Percentiles rank a stretch among this genome's conserved stretches.
These are phyloP conservation scores for Leucaena leucocephala DNA, from an alignment of 306 rosid genomes.

Conservation along the genomic window DNA sequence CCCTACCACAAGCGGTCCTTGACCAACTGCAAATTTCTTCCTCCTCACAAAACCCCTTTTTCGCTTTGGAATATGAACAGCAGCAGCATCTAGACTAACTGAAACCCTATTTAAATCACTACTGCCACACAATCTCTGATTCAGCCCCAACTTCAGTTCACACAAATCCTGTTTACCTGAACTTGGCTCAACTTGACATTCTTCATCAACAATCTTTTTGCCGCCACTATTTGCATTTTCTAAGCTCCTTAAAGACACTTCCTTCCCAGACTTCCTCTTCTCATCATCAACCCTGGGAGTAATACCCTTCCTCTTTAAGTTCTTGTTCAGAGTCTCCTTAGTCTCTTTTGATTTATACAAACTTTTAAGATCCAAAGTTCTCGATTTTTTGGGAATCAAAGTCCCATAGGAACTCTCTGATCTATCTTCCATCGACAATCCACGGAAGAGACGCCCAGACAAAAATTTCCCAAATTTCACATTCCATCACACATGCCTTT, in stretches of 20 bases:
- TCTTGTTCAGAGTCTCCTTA: constrained; percentile 40
- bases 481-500: constrained; percentile 66
- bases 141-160: constrained; percentile 41
- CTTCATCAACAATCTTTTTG: constrained; percentile 53
- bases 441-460: constrained; percentile 52
- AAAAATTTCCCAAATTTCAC: constrained; percentile 58
- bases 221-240: constrained; percentile 52
- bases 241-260: constrained; percentile 65
- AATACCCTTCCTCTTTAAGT: constrained; percentile 55
- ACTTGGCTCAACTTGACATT: constrained; percentile 38
- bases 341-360: constrained; percentile 51
- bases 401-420: constrained; percentile 59
- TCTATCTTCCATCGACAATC: constrained; percentile 75
- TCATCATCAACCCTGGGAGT: constrained; percentile 46
- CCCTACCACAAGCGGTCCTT: constrained; percentile 37
- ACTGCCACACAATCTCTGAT: constrained; percentile 46
- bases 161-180: constrained; percentile 49
- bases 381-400: constrained; percentile 59
- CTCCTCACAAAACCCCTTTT: constrained; percentile 68
- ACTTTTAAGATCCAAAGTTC: constrained; percentile 80
- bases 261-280: constrained; percentile 55
- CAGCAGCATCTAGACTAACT: constrained; percentile 50
- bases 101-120: constrained; percentile 45
- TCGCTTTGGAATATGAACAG: constrained; percentile 67
- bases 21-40: constrained; percentile 53